These are phyloP conservation scores for Colletotrichum higginsianum DNA, from an alignment of 2,329 filamentous ascomycete genomes.

Conservation along the genomic window DNA sequence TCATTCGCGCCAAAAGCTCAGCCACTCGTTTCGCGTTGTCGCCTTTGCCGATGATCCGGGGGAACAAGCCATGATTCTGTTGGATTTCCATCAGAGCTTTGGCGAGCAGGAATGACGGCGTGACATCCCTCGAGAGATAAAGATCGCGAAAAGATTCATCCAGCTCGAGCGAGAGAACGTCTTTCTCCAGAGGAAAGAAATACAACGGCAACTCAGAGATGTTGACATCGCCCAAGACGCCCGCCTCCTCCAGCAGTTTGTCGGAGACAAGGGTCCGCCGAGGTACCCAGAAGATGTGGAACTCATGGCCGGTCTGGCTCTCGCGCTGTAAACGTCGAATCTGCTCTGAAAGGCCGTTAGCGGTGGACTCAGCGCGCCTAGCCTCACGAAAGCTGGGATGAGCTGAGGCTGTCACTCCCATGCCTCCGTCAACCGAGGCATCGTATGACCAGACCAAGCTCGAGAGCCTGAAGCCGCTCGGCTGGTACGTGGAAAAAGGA, in stretches of 20 bases:
- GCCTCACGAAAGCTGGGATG: constrained; percentile 38
- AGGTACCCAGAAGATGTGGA: constrained; percentile 96
- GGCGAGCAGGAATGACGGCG: constrained; percentile 89
- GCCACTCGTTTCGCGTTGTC: constrained; percentile 92
- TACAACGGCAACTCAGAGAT: constrained; percentile 89
- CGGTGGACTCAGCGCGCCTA: constrained; percentile 56
- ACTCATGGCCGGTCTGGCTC: constrained; percentile 92
- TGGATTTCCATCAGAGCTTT: constrained; percentile 96
- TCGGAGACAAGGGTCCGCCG: constrained; percentile 93
- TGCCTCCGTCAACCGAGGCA: constrained; percentile 44
- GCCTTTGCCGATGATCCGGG: constrained; percentile 94
- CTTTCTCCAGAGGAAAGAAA: constrained; percentile 92
- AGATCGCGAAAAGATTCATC: constrained; percentile 89
- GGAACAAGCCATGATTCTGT: constrained; percentile 92
- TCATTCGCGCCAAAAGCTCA: constrained; percentile 90
- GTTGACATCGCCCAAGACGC: constrained; percentile 92
- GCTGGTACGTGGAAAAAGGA: background rate
- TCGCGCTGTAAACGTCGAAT: constrained; percentile 91
- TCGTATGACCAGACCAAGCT: background rate
- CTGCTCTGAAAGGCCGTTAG: constrained; percentile 74
- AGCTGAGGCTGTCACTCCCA: constrained; percentile 62
- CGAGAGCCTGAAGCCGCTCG: background rate
- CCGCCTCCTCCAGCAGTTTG: constrained; percentile 91
- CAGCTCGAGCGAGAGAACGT: constrained; percentile 91
- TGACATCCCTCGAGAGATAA: constrained; percentile 91